A percentile compares a stretch with the other conserved stretches of the same genome.
Conservation (phyloP, 2,329 filamentous ascomycete species). For the Xylaria sp. region DNA sequence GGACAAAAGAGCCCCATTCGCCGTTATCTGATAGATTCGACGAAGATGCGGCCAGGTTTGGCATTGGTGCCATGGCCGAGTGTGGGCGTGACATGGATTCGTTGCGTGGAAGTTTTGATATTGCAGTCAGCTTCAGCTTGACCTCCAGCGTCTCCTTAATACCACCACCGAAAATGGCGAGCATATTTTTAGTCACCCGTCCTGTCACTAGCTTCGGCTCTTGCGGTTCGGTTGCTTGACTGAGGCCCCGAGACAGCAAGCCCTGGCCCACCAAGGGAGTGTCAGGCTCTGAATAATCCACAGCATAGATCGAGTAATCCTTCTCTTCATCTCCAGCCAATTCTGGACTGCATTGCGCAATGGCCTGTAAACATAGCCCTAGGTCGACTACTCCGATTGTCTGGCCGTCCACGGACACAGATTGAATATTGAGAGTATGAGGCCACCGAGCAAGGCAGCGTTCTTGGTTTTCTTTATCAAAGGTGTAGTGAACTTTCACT, state of each 20-base stretch:
- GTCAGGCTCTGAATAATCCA: slow-evolving; percentile 95
- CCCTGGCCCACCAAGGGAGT: slow-evolving; percentile 93
- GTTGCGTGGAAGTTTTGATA: slow-evolving; percentile 60
- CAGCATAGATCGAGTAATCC: slow-evolving; percentile 97
- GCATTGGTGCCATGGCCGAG: slow-evolving; percentile 26
- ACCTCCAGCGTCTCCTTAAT: slow-evolving; percentile 91
- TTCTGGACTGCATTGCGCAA: slow-evolving; percentile 81
- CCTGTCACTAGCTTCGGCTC: slow-evolving; percentile 81
- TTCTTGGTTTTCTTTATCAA: slow-evolving; percentile 85
- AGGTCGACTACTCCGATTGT: slow-evolving; percentile 89
- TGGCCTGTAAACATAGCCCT: slow-evolving; percentile 83
- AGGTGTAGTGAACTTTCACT: slow-evolving; percentile 98
- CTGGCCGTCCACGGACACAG: slow-evolving; percentile 78
- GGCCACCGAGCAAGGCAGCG: slow-evolving; percentile 89
- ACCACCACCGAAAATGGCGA: slow-evolving; percentile 83
- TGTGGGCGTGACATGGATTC: slow-evolving; percentile 33
- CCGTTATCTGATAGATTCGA: slow-evolving; percentile 65
- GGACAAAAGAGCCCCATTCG: slow-evolving; percentile 80
- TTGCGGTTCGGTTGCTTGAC: slow-evolving; percentile 36
- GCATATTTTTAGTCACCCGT: slow-evolving; percentile 83
- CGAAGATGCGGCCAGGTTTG: slow-evolving; percentile 35
- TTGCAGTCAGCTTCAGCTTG: slow-evolving; percentile 82
- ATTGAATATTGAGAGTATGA: slow-evolving; percentile 78
- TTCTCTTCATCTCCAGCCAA: slow-evolving; percentile 71
- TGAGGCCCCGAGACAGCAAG: slow-evolving; percentile 85